Conservation (phyloP, 345 rosid species). For the Nephelium lappaceum region DNA sequence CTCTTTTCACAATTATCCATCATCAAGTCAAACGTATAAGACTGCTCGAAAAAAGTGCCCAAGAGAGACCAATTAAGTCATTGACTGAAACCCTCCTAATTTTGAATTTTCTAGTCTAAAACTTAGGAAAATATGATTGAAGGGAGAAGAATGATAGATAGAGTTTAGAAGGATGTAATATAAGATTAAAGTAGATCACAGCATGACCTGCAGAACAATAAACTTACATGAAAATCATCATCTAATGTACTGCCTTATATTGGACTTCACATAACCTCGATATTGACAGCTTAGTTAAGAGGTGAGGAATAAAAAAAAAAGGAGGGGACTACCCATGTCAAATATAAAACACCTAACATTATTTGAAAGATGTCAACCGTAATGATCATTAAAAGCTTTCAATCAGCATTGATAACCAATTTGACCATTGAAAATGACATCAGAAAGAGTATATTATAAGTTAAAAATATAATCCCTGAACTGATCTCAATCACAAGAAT, state of each 20-base stretch:
- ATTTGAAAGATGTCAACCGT: background rate
- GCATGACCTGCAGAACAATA: background rate
- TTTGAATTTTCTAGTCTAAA: too few relatives aligned
- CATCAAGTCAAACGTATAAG: background rate
- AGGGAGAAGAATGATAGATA: background rate
- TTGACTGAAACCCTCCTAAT: background rate
- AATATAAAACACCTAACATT: background rate
- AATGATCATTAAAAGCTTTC: background rate
- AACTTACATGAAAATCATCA: background rate
- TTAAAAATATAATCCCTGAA: background rate
- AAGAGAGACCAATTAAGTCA: background rate
- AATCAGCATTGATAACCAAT: background rate
- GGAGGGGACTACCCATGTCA: background rate
- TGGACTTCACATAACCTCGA: background rate
- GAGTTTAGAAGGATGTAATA: background rate
- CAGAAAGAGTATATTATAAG: background rate
- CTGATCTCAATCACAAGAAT: background rate
- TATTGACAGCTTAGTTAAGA: background rate
- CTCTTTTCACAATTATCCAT: background rate
- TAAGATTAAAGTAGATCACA: background rate
- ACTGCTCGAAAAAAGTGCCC: background rate
- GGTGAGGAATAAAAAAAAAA: background rate
- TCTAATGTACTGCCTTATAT: background rate
- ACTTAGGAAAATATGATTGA: background rate
- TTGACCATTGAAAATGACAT: background rate